Evolutionary conservation across 371 early-diverging fungal species (phyloP), one percentile per base, ranked within the genome.

Genomic region (Mucor racemosus): DNA sequence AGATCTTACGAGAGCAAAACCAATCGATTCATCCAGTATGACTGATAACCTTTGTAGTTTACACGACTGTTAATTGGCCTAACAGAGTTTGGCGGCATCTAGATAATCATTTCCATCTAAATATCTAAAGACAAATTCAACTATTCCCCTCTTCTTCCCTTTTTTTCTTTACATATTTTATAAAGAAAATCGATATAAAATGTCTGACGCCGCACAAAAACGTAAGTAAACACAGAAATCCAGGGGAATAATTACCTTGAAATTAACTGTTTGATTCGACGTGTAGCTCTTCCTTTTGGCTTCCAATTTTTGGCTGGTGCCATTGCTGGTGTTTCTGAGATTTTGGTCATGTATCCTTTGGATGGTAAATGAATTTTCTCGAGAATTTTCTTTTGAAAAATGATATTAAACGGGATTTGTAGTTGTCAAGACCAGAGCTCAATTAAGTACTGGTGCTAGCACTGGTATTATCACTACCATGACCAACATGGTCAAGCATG

Each of bases 351-450:
- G 95, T 98, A 98, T 79, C 99, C 99, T n/a, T 87, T 98, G 40
- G 98, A 97, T 80, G 95, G 90, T 88, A 87, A 78, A 21, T 34
- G 50, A 7, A 26, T 1, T 26, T 13, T 3, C 14, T 14, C 53
- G 53, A 53, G 53, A 53, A 31, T 53, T 11, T 10, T 1, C 3
- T 9, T 4, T 0, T 13, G 10, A 5, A 31, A 6, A 10, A 19
- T 44, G 42, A 39, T 26, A 35, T 40, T 38, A 62, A 34, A 3
- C 11, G 3, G 17, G 8, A 26, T 0, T 8, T 14, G 38, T 67
- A 90, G 94, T 96, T 57, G 95, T 97, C 73, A 98, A 98, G 80
- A 97, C 98, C n/a, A 89, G 97, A 21, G 92, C 96, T 77, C 98
- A 97, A 84, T 88, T 98, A 35, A 94, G 94, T 73, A 94, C 94